Evolutionary conservation across 1,284 basidiomycete genomes (phyloP), one percentile per base, ranked within the genome.

Genomic region (Sporisorium sorghi): DNA sequence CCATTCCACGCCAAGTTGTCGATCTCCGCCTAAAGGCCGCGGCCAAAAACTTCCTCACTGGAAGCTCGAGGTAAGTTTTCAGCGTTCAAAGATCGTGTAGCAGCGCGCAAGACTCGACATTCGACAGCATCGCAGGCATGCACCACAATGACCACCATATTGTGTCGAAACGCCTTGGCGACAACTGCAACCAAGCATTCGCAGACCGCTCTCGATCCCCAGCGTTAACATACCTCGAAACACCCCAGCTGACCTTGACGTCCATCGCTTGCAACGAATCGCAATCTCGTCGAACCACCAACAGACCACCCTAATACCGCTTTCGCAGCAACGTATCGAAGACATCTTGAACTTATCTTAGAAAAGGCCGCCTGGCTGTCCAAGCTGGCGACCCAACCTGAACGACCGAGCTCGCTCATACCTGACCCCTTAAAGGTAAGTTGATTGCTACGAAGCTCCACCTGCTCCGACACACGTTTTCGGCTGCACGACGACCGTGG

Each of bases 11-110:
- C 43, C 66, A 72, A 67, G 68, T 75, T 67, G 64, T 71, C 57
- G 73, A 75, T 21, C 63, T 75, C 23, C 66, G 73, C 48, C 63
- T 75, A 57, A 75, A 75, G 73, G 67, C 67, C 58, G 73, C 73
- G 67, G 73, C 73, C 64, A 75, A 75, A 68, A 67, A 63, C 63
- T 75, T 75, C 73, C 59, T 71, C 53, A 75, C 73, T 43, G 73
- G 64, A 63, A 73, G 65, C 68, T 66, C 68, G 24, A 48, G 67
- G 67, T 70, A 53, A 32, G 67, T 63, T 9, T 39, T n/a, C 14
- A 24, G 9, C 24, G 43, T 28, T 15, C 15, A 11, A 14, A 10
- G 23, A 26, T 43, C 26, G 5, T 24, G 10, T 28, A 19, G 15
- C 10, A 40, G n/a, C n/a, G 8, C 9, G 40, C 23, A 14, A 24